Conservation (phyloP, 345 rosid genomes). For the Cardamine resedifolia region DNA sequence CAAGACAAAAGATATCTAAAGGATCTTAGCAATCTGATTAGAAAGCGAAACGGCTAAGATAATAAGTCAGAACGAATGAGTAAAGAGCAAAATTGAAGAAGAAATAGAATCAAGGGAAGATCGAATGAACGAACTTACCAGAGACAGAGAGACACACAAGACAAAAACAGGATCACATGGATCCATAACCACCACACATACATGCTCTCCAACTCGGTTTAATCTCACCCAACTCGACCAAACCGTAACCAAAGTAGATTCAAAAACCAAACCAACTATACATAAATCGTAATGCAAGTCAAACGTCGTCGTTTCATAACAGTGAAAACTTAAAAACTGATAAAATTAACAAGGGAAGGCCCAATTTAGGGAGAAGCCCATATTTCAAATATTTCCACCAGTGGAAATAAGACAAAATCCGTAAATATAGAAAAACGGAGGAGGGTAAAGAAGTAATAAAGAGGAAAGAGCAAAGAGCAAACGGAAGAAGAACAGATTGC, state of each 20-base stretch:
- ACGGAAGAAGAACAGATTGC: slow-evolving; percentile 24
- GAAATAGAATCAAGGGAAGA: neutral
- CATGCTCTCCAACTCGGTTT: slow-evolving; percentile 14
- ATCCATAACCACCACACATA: slow-evolving; percentile 10
- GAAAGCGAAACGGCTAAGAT: neutral
- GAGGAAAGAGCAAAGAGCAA: neutral
- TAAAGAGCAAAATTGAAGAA: neutral
- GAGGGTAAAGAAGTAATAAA: slow-evolving; percentile 24
- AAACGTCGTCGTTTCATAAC: neutral
- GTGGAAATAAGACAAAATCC: neutral
- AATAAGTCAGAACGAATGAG: neutral
- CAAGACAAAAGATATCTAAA: neutral
- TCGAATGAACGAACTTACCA: neutral
- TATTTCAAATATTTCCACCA: too few species aligned
- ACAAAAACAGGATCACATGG: neutral
- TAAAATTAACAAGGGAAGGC: neutral
- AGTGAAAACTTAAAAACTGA: neutral
- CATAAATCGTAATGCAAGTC: neutral
- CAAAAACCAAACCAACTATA: neutral
- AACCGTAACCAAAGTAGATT: slow-evolving; percentile 1
- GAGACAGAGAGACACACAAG: neutral
- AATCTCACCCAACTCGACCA: neutral
- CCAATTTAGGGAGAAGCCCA: neutral
- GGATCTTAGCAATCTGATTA: neutral
- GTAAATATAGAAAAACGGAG: neutral